phyloP scores from a whole-genome alignment of 1,284 basidiomycete genomes.

The Phlebopus sp. region DNA sequence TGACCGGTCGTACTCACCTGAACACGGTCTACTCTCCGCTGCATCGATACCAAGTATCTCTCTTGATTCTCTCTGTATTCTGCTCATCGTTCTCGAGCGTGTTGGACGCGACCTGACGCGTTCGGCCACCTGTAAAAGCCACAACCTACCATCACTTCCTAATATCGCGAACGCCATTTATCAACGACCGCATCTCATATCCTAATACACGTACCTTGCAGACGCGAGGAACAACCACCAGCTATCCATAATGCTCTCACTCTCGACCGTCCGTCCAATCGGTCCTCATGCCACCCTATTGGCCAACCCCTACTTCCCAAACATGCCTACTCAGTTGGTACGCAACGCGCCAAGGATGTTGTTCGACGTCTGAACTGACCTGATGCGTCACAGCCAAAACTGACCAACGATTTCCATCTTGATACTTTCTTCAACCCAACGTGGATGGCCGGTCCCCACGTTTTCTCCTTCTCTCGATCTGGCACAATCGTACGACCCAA shows the following conservation, averaged over 20 bases:
- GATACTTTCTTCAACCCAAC: constrained; percentile 21
- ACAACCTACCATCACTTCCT: background rate
- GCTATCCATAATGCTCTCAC: background rate
- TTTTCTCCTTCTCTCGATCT: constrained; percentile 14
- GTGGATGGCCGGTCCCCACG: constrained; percentile 20
- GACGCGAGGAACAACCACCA: background rate
- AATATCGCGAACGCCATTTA: background rate
- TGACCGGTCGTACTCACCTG: background rate
- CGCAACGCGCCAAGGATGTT: background rate
- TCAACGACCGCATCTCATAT: background rate
- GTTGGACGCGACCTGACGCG: background rate
- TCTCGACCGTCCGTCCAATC: background rate
- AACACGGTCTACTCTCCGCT: background rate
- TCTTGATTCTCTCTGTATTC: background rate
- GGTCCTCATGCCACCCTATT: background rate
- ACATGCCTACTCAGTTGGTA: background rate
- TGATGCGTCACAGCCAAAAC: background rate
- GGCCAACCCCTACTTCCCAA: background rate
- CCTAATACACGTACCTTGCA: background rate
- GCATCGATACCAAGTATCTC: background rate
- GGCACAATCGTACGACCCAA: constrained; percentile 15
- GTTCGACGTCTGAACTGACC: background rate
- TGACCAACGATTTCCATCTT: constrained; percentile 10
- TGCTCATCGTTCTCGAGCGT: background rate
- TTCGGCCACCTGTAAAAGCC: background rate